Evolutionary conservation across 1,284 basidiomycete species (phyloP).

Genomic region (Malassezia obtusa): DNA sequence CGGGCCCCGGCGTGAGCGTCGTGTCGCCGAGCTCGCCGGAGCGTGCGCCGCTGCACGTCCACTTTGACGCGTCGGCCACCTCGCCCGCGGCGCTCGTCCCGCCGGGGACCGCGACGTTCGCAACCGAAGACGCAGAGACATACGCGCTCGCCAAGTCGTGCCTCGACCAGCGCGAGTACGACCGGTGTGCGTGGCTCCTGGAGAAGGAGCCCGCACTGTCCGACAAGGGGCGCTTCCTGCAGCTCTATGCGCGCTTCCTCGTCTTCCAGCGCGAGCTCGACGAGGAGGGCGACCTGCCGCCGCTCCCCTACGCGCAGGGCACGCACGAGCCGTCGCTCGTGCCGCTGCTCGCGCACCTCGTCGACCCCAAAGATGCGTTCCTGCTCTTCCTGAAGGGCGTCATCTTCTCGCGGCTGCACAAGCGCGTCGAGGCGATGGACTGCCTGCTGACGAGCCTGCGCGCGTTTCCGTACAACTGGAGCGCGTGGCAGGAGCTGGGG

Average conservation of each 20-base stretch:
- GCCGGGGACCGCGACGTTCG: neutral
- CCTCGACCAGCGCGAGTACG: slow-evolving; percentile 69
- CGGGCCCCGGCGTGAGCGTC: neutral
- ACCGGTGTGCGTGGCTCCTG: slow-evolving; percentile 57
- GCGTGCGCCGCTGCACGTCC: slow-evolving; percentile 2
- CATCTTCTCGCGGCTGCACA: slow-evolving; percentile 40
- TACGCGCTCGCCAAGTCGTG: slow-evolving; percentile 65
- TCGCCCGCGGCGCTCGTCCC: neutral
- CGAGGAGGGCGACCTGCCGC: slow-evolving; percentile 25
- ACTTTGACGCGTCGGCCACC: neutral
- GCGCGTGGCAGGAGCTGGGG: slow-evolving; percentile 59
- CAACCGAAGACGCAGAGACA: slow-evolving; percentile 22
- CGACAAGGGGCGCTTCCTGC: slow-evolving; percentile 63
- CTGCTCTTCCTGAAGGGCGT: slow-evolving; percentile 45
- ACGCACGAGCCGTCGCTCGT: slow-evolving; percentile 18
- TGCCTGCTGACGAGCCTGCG: slow-evolving; percentile 67
- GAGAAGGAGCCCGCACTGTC: slow-evolving; percentile 15
- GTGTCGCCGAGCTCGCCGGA: slow-evolving; percentile 6
- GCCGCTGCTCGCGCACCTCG: slow-evolving; percentile 32
- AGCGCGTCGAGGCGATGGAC: slow-evolving; percentile 65
- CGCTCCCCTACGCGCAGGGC: slow-evolving; percentile 20
- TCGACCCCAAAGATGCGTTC: slow-evolving; percentile 30
- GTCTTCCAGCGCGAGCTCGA: slow-evolving; percentile 32
- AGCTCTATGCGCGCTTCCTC: slow-evolving; percentile 71
- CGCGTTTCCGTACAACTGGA: slow-evolving; percentile 90